Evolutionary conservation across 371 early-diverging fungal species (phyloP).

Genomic region (Apophysomyces elegans): DNA sequence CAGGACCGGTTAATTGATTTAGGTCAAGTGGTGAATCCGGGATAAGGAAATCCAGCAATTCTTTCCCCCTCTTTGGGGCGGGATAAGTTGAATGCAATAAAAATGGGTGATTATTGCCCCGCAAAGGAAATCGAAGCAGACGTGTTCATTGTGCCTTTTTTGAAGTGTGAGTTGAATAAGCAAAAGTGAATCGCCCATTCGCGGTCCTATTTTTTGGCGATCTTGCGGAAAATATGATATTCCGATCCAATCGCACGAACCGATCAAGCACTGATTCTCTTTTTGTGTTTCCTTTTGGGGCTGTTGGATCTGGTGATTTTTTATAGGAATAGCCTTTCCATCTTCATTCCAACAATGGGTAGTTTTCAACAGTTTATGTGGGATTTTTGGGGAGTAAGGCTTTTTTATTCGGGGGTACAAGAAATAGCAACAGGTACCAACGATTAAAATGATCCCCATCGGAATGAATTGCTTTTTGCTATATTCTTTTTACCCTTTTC

Average conservation of each 20-base stretch:
- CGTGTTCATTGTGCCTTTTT: slow-evolving; percentile 5
- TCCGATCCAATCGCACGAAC: not conserved
- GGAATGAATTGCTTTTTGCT: not conserved
- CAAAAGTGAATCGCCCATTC: not conserved
- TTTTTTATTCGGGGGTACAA: not conserved
- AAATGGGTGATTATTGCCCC: not conserved
- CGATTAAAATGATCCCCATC: not conserved
- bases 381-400: not conserved
- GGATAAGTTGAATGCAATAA: too few species aligned
- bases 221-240: slow-evolving; percentile 1
- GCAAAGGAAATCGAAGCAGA: not conserved
- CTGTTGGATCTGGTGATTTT: slow-evolving; percentile 4
- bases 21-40: not conserved
- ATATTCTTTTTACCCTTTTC: not conserved
- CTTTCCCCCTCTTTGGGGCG: too few species aligned
- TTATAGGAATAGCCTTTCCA: not conserved
- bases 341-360: too few species aligned
- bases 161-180: not conserved
- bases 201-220: slow-evolving; percentile 8
- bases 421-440: not conserved
- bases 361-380: too few species aligned
- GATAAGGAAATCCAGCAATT: too few species aligned
- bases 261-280: not conserved
- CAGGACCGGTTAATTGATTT: not conserved
- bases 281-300: not conserved